phyloP scores from a whole-genome alignment of 495 filamentous ascomycete genomes.

The Pseudoneurospora amorphoporcata region DNA sequence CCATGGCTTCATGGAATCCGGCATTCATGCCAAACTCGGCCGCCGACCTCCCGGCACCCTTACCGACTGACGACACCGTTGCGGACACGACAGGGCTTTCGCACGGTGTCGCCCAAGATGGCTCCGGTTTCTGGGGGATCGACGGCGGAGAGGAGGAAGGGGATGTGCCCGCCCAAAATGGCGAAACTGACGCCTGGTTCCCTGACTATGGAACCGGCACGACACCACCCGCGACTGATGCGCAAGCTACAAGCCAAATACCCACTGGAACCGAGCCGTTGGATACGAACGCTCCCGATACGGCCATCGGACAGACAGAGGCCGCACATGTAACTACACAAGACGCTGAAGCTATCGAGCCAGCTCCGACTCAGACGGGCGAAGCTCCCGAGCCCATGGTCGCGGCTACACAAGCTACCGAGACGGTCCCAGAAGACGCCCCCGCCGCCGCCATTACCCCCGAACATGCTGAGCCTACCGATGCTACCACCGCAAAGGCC shows the following conservation, averaged over 20 bases:
- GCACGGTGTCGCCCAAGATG: not conserved
- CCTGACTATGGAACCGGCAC: slow-evolving; percentile 21
- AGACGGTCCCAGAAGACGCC: not conserved
- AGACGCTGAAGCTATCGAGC: not conserved
- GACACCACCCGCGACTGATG: slow-evolving; percentile 15
- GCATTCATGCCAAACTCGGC: slow-evolving; percentile 42
- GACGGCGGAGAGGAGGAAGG: not conserved
- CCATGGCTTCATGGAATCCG: slow-evolving; percentile 45
- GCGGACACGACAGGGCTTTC: not conserved
- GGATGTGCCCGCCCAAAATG: slow-evolving; percentile 6
- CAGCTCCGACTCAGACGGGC: not conserved
- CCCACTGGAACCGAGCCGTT: not conserved
- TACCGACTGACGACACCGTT: not conserved
- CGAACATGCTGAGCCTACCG: slow-evolving; percentile 16
- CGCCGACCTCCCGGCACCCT: slow-evolving; percentile 12
- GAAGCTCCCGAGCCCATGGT: not conserved
- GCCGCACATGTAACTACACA: not conserved
- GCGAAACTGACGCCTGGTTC: slow-evolving; percentile 19
- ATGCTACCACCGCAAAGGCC: slow-evolving; percentile 9
- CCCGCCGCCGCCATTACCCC: slow-evolving; percentile 6
- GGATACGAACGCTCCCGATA: not conserved
- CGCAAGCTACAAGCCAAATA: slow-evolving; percentile 5
- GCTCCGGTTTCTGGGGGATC: not conserved
- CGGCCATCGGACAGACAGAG: not conserved
- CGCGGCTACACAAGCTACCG: not conserved